Evolutionary conservation across 768 basidiomycete genomes (phyloP).

Genomic region (Sarcodon aspratus): DNA sequence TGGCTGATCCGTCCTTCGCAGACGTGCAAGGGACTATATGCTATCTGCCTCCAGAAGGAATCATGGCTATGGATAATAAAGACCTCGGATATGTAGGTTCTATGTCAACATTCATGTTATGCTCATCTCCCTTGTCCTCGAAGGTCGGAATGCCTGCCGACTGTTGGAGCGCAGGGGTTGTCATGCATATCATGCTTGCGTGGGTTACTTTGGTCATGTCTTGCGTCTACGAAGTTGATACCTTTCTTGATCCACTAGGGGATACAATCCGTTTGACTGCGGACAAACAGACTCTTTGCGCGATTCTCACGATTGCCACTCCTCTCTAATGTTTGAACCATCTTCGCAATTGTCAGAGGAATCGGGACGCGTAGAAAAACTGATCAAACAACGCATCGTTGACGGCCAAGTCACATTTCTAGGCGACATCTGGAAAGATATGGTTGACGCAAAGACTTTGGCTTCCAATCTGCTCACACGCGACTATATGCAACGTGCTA

Average conservation of each 20-base stretch:
- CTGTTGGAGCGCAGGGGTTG: conserved; percentile 81
- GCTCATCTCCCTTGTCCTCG: background rate
- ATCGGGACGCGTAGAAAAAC: conserved; percentile 39
- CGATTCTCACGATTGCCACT: background rate
- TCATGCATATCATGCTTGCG: conserved; percentile 78
- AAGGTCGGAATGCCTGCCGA: conserved; percentile 70
- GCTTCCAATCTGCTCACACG: conserved; percentile 41
- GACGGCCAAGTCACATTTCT: conserved; percentile 48
- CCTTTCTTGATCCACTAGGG: background rate
- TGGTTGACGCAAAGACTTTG: conserved; percentile 30
- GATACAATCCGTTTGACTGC: background rate
- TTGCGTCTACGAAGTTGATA: background rate
- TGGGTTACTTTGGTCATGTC: conserved; percentile 25
- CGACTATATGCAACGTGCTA: conserved; percentile 46
- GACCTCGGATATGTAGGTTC: conserved; percentile 43
- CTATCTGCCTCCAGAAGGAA: conserved; percentile 78
- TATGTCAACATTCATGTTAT: background rate
- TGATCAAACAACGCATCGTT: conserved; percentile 62
- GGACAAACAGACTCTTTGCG: background rate
- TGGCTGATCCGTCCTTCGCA: background rate
- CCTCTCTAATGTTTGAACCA: conserved; percentile 16
- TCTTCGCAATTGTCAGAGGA: conserved; percentile 25
- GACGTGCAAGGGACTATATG: conserved; percentile 80
- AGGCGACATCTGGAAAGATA: conserved; percentile 37
- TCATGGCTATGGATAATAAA: conserved; percentile 67